Base-by-base conservation (phyloP, 768 basidiomycete species). In the Lactarius pseudohatsudake region DNA sequence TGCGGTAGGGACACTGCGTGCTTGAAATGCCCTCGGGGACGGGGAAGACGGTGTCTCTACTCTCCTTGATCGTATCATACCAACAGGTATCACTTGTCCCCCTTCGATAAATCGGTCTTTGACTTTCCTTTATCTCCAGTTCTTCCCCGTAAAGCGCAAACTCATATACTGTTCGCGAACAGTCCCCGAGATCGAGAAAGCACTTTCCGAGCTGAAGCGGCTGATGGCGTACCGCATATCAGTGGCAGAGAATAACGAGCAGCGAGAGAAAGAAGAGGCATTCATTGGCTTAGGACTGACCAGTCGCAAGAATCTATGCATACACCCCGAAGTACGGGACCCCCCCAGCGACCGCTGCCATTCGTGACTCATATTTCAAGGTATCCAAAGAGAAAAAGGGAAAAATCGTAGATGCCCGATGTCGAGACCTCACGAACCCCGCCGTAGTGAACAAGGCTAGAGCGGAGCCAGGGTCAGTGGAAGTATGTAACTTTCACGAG, bases 1-100 rank as follows among this genome's bases (percentile, higher is more conserved):
- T 22, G 62, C 50, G 71, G 43, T 74, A 98, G 95, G 97, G 97
- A 59, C 97, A 99, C 72, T 98, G 97, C 76, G 94, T 98, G n/a
- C 84, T 99, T 43, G 97, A 99, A 81, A 99, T 99, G 97, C 97
- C 97, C 68, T 98, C 97, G 13, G 97, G 97, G 18, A 99, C 97
- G 26, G 97, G 97, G 28, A 99, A 99, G 81, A 99, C 97, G 0
- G 97, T 99, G 30, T 98, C 95, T 13, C 81, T 99, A 10, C 81
- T 99, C 20, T 95, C 93, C 2, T 79, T 99, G 64, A 99, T 99
- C 78, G 91, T 99, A 43, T 97, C 96, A 16, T 99, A 98, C 74
- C 96, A 98, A 78, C 95, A 97, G 81, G 96, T 92, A 58, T 34
- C 18, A 16, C n/a, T 6, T 18, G 43, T 10, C 18, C n/a, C 43